phyloP scores from a whole-genome alignment of 2,329 filamentous ascomycete species.

The Aureobasidium sp. region DNA sequence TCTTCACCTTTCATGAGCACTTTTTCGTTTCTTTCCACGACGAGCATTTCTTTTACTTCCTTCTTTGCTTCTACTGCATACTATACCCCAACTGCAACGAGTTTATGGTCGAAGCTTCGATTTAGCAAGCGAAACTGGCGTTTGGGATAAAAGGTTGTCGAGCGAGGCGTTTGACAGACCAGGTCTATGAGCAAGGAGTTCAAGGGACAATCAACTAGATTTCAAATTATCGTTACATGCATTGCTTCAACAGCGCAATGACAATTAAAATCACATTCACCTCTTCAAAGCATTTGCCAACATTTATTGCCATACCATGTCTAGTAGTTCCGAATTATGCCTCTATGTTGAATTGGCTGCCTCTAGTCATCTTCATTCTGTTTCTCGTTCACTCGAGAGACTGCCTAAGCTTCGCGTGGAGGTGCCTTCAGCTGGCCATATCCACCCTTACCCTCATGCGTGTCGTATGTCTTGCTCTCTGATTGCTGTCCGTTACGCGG shows the following conservation, averaged over 20 bases:
- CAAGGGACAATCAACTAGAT: constrained; percentile 3
- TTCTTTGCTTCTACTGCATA: constrained; percentile 2
- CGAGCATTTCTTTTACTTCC: not conserved
- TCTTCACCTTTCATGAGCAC: constrained; percentile 28
- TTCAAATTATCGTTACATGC: not conserved
- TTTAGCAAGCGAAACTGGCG: not conserved
- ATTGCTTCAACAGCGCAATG: constrained; percentile 10
- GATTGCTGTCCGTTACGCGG: constrained; percentile 58
- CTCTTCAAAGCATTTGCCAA: not conserved
- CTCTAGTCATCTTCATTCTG: not conserved
- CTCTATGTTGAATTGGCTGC: constrained; percentile 10
- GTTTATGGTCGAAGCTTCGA: constrained; percentile 8
- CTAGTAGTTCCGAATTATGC: not conserved
- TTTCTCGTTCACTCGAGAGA: not conserved
- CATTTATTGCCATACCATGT: not conserved
- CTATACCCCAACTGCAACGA: constrained; percentile 13
- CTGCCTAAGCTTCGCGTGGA: not conserved
- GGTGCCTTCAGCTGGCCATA: constrained; percentile 52
- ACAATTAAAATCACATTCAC: constrained; percentile 4
- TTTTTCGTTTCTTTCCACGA: not conserved
- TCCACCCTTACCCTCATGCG: constrained; percentile 53
- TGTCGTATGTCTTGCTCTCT: constrained; percentile 60
- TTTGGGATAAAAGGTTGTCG: not conserved
- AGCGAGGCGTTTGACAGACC: constrained; percentile 2
- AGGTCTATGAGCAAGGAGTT: not conserved